Evolutionary conservation across 2,329 filamentous ascomycete species (phyloP), one percentile per base, ranked within the genome.

Genomic region (Ophiostoma australiae): DNA sequence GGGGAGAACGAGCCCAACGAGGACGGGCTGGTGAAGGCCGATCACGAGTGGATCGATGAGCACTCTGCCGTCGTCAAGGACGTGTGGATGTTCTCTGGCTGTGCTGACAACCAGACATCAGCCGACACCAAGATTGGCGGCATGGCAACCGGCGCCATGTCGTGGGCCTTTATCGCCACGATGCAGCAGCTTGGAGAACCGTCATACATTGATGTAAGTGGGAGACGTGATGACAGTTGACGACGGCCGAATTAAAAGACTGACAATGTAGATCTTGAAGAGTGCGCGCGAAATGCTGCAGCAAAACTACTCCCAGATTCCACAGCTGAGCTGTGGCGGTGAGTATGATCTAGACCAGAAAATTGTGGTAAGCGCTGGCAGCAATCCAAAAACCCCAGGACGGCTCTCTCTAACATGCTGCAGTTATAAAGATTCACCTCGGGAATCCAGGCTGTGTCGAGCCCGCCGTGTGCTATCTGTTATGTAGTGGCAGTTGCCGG

Each of bases 11-110:
- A 23, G 67, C 76, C 76, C 7, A 78, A 80, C 71, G 78, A 81
- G 23, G 80, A 82, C 58, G 83, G 83, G 0, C 78, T 84, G 20
- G 80, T 77, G 1, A 74, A 79, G 15, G 80, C 85, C 67, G 82
- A 82, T 73, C 80, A 77, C 52, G 79, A 82, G 17, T 80, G 78
- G 79, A 77, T 77, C 71, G 74, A 74, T 5, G 79, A 81, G 72
- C 66, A 67, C 39, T 27, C 66, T n/a, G 66, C 66, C 13, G 77
- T 77, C 10, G 77, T 77, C 4, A 81, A 81, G 71, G 79, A 81
- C 70, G 79, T 81, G n/a, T 80, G 79, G 79, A 80, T 81, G 79
- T 81, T 81, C 72, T 80, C 78, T 27, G 80, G 80, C 5, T 81
- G 79, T 66, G 77, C 78, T 13, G 80, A 80, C 73, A 75, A 80